Conservation (phyloP, 257 asterid genomes). For the Datura wrightii region DNA sequence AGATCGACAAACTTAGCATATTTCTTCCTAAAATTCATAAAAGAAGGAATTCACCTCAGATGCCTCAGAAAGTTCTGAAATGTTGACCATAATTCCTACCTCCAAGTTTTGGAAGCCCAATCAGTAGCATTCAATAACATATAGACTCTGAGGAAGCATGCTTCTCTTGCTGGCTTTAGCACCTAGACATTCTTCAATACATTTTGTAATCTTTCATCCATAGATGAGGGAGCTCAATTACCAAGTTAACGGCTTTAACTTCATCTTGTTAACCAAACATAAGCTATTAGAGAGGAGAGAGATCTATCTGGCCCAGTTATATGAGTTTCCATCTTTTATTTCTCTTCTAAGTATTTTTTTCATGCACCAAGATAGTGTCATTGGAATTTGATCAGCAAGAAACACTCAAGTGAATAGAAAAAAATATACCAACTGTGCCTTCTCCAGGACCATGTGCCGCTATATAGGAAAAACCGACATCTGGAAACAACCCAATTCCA, state of each 20-base stretch:
- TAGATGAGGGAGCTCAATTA: constrained; percentile 21
- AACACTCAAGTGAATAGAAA: constrained; percentile 14
- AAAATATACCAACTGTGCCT: constrained; percentile 84
- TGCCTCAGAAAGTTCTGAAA: background rate
- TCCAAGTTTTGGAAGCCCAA: constrained; percentile 4
- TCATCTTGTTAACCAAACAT: background rate
- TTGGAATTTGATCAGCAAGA: constrained; percentile 8
- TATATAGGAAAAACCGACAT: constrained; percentile 95
- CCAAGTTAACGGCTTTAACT: background rate
- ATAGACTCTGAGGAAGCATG: background rate
- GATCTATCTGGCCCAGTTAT: constrained; percentile 6
- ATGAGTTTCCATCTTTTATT: constrained; percentile 29
- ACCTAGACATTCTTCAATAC: constrained; percentile 24
- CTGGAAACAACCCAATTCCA: constrained; percentile 97
- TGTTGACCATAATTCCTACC: constrained; percentile 23
- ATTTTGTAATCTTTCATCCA: constrained; percentile 23
- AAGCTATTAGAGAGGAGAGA: constrained; percentile 19
- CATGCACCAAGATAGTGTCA: constrained; percentile 7
- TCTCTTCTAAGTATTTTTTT: background rate
- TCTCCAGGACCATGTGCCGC: constrained; percentile 98
- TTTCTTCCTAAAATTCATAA: constrained; percentile 16
- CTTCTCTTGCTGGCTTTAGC: background rate
- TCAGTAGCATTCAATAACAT: constrained; percentile 15
- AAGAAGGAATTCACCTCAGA: constrained; percentile 11
- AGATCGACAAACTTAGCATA: background rate